Evolutionary conservation across 208 protist genomes (phyloP), one percentile per base, ranked within the genome.

Genomic region (Leishmania turanica): DNA sequence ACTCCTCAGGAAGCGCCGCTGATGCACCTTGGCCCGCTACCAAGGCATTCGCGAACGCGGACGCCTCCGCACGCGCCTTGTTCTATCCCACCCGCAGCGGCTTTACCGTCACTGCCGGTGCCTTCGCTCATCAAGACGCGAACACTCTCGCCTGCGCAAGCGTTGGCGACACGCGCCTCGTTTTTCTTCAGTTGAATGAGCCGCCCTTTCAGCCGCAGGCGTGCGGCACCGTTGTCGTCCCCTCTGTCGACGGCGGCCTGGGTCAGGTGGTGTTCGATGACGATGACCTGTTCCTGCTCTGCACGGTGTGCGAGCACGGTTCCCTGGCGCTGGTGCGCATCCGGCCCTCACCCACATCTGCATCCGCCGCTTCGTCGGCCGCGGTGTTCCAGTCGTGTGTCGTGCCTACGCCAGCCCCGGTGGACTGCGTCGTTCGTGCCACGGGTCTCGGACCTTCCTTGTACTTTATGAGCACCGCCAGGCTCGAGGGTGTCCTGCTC

Each of bases 221-320:
- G 40, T 82, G 27, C 62, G 81, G 40, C 51, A 78, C 37, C 74
- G 58, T 58, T 88, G 69, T 82, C 74, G 53, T 81, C 47, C 86
- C 90, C 19, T 88, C 84, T 34, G 53, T 96, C 2, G 91, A 95
- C 34, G 93, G 94, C 68, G 92, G 86, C 42, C 86, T 88, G 49
- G 77, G 89, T 69, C 75, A 82, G 19, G 78, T 96, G 3, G 0
- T 91, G 37, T 96, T 96, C 65, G 82, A 90, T 9, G 88, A 94
- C 17, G 91, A 96, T 64, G 94, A 97, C 78, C 81, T 79, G n/a
- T 94, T 90, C 74, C 80, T 95, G 19, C 72, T 96, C 17, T 88
- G 88, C 53, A 77, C 89, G 0, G 86, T 96, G 42, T 85, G 87
- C 79, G 88, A 85, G 6, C 79, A 86, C 42, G 65, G 78, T 19